Percentiles rank a stretch among this genome's conserved stretches.
phyloP scores from a whole-genome alignment of 352 stramenopile genomes.

The Pythium coloratum region DNA sequence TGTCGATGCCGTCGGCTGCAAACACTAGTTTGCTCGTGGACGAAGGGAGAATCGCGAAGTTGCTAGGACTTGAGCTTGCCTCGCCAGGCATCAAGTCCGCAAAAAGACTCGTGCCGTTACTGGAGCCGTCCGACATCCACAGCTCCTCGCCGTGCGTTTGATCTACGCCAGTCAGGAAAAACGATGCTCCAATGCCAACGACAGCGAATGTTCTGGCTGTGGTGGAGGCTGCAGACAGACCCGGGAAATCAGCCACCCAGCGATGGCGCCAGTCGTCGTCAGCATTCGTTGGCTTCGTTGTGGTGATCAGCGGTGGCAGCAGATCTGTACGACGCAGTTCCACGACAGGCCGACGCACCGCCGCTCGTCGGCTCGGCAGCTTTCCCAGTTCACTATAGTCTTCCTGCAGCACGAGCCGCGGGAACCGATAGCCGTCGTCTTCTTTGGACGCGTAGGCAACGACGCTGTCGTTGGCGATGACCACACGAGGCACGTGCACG shows the following conservation, averaged over 20 bases:
- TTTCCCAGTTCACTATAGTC: background rate
- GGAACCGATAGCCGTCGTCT: constrained; percentile 46
- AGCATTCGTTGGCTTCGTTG: background rate
- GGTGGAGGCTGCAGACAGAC: background rate
- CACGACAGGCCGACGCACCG: background rate
- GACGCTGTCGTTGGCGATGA: constrained; percentile 18
- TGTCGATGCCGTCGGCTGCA: constrained; percentile 61
- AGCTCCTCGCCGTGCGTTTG: constrained; percentile 53
- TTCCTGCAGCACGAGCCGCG: constrained; percentile 26
- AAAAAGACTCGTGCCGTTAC: constrained; percentile 44
- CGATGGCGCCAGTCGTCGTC: constrained; percentile 32
- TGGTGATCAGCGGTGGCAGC: constrained; percentile 14
- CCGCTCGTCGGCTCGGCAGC: background rate
- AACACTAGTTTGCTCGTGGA: constrained; percentile 56
- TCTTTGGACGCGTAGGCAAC: constrained; percentile 38
- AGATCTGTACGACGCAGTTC: constrained; percentile 37
- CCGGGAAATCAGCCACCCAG: constrained; percentile 24
- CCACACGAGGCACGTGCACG: constrained; percentile 33
- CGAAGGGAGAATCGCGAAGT: constrained; percentile 39
- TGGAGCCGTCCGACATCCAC: constrained; percentile 56
- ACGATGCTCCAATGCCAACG: constrained; percentile 16
- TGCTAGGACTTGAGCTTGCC: constrained; percentile 33
- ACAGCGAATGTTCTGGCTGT: background rate
- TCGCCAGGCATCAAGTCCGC: constrained; percentile 61
- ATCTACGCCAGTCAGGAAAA: constrained; percentile 59